Evolutionary conservation across 441 rosid species (phyloP), one percentile per base, ranked within the genome.

Genomic region (Sinapis alba): DNA sequence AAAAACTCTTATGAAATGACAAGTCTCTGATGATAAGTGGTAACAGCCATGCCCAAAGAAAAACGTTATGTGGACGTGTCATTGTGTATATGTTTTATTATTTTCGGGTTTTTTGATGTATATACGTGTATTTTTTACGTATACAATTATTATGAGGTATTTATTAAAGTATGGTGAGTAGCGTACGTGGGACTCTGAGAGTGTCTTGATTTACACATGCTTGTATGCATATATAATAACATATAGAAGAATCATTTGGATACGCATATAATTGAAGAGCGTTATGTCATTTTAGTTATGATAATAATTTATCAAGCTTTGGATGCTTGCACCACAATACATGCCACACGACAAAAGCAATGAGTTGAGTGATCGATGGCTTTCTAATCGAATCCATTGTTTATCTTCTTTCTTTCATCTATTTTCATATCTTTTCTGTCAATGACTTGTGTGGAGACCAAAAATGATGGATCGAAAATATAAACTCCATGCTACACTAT

Each of bases 251-350:
- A 53, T 69, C 50, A 62, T 53, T 50, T 62, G 34, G 45, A 69
- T 54, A 27, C 16, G 62, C 51, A 38, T 18, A 76, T 76, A 69
- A 69, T 41, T 54, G 59, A 62, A 20, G 32, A 54, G 53, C 60
- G 79, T 63, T 53, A 54, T 38, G 79, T 76, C 74, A 69, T 62
- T 58, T 54, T 69, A 62, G 74, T 45, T 34, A 27, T 51, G 53
- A 74, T 47, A 61, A 75, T 75, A 75, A 68, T 68, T 61, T 68
- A 60, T 59, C 7, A 63, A n/a, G 41, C 15, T 76, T 76, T 69
- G 71, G 79, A 76, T 63, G 79, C 59, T 76, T 76, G 65, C 75
- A 69, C 65, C 51, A 56, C 79, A 69, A 76, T 56, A 56, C 70
- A 69, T 62, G 75, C 79, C 65, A 69, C 45, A 76, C 70, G 79